These are phyloP conservation scores for Mycena amicta DNA, from an alignment of 768 basidiomycete species.

Conservation along the genomic window DNA sequence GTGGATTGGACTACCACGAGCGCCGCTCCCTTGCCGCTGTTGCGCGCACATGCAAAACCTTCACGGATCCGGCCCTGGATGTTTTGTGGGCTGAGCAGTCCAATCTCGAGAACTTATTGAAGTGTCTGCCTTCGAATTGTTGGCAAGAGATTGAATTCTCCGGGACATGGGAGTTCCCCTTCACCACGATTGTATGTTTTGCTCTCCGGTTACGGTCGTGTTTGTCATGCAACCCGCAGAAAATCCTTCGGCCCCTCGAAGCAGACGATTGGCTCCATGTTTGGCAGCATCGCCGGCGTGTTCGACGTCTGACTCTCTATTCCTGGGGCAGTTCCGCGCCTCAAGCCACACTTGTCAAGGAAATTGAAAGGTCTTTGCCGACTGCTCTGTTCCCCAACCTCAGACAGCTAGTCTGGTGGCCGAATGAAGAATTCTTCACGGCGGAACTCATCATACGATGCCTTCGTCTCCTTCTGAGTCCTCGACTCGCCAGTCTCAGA, in stretches of 20 bases:
- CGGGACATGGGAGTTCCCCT: background rate
- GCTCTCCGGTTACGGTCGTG: too few relatives aligned
- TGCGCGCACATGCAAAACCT: conserved; percentile 14
- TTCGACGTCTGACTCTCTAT: too few relatives aligned
- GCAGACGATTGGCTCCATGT: too few relatives aligned
- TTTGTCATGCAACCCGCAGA: background rate
- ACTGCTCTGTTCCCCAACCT: background rate
- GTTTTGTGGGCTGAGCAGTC: background rate
- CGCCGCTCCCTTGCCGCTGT: conserved; percentile 21
- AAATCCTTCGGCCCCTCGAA: too few relatives aligned
- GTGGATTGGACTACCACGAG: background rate
- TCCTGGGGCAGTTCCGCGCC: too few relatives aligned
- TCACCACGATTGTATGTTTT: too few relatives aligned
- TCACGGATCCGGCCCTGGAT: conserved; percentile 10
- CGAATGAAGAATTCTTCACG: background rate
- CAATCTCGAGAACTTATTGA: background rate
- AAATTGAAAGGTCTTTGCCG: too few relatives aligned
- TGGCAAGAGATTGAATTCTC: background rate
- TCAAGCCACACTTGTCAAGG: too few relatives aligned
- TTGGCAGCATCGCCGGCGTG: too few relatives aligned
- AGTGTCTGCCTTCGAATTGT: background rate
- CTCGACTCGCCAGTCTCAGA: background rate
- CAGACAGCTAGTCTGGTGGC: background rate
- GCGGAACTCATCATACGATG: background rate
- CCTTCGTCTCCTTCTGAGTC: background rate